Conservation (phyloP, 768 basidiomycete species). For the Lanmaoa rubissima region DNA sequence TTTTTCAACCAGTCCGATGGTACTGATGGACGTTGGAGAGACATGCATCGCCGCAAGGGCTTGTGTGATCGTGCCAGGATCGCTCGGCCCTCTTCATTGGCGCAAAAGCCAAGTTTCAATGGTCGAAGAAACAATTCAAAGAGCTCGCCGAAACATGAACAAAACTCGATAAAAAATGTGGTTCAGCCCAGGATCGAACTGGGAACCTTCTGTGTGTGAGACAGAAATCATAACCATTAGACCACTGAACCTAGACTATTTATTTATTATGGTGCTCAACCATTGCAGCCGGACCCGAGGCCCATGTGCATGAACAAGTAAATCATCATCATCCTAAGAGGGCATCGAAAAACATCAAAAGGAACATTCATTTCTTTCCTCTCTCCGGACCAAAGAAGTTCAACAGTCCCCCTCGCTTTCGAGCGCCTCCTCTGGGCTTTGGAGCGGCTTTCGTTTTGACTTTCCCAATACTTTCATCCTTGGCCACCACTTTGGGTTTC, state of each 20-base stretch:
- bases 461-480: slow-evolving; percentile 17
- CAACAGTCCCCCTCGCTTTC: slow-evolving; percentile 30
- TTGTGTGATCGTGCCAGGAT: neutral
- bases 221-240: slow-evolving; percentile 51
- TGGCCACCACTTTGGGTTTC: slow-evolving; percentile 6
- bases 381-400: slow-evolving; percentile 35
- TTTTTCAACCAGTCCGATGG: neutral
- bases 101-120: too few species aligned
- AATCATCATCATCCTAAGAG: too few species aligned
- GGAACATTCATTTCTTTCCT: slow-evolving; percentile 23
- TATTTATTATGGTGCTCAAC: rapidly evolving
- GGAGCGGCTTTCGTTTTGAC: slow-evolving; percentile 17
- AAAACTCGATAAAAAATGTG: slow-evolving; percentile 13
- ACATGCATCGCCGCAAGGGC: neutral
- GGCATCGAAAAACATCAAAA: neutral
- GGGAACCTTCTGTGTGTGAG: slow-evolving; percentile 50
- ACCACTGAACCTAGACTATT: slow-evolving; percentile 35
- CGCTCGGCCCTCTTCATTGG: too few species aligned
- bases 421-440: slow-evolving; percentile 18
- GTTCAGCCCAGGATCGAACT: slow-evolving; percentile 47
- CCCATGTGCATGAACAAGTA: neutral
- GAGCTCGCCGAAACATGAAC: neutral
- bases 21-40: neutral
- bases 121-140: too few species aligned
- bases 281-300: neutral